Evolutionary conservation across 345 rosid species (phyloP).

Genomic region (Hibiscus syriacus): DNA sequence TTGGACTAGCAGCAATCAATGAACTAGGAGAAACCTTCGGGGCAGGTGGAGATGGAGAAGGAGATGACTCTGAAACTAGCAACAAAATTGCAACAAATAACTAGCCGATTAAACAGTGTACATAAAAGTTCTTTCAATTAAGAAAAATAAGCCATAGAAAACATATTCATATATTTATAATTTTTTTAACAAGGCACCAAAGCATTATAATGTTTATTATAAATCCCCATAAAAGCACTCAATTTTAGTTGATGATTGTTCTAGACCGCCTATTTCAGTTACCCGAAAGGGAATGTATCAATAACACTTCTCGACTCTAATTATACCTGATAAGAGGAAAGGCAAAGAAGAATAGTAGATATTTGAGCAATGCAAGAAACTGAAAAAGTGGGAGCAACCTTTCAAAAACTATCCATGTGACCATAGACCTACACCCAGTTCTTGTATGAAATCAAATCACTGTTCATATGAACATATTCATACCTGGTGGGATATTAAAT

Average conservation of each 20-base stretch:
- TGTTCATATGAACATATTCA: slow-evolving; percentile 3
- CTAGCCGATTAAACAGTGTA: not conserved
- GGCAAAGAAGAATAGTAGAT: not conserved
- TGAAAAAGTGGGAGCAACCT: not conserved
- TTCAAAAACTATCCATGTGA: not conserved
- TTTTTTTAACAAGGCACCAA: not conserved
- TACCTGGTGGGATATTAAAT: slow-evolving; percentile 49
- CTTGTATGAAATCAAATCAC: not conserved
- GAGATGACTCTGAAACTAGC: slow-evolving; percentile 38
- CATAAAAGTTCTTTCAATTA: slow-evolving; percentile 3
- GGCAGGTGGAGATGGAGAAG: slow-evolving; percentile 31
- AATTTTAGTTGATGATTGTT: not conserved
- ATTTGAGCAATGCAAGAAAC: not conserved
- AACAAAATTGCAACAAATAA: slow-evolving; percentile 9
- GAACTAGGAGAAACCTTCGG: slow-evolving; percentile 62
- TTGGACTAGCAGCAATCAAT: slow-evolving; percentile 60
- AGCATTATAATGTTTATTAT: not conserved
- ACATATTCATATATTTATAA: not conserved
- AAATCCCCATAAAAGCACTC: not conserved
- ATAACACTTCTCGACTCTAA: not conserved
- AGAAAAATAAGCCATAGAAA: not conserved
- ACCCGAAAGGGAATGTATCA: not conserved
- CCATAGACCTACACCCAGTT: not conserved
- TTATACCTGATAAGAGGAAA: not conserved
- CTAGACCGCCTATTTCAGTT: not conserved